phyloP scores from a whole-genome alignment of 768 basidiomycete species.

The Pisolithus marmoratus region DNA sequence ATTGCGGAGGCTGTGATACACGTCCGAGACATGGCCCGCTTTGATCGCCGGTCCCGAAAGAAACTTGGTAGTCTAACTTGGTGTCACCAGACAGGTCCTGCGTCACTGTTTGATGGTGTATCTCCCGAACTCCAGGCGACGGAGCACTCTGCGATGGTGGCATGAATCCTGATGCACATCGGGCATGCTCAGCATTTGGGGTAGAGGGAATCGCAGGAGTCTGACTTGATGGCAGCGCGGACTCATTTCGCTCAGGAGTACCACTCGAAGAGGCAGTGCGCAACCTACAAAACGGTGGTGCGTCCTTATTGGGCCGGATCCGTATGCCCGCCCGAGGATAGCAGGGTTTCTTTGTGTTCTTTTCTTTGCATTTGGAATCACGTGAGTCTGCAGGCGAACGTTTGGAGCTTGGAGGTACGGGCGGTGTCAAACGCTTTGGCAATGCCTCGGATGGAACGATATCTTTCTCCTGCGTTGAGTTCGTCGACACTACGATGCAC shows the following conservation, averaged over 20 bases:
- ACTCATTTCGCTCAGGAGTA: slow-evolving; percentile 10
- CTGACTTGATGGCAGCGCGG: slow-evolving; percentile 3
- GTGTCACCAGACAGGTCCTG: slow-evolving; percentile 11
- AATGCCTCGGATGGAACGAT: slow-evolving; percentile 10
- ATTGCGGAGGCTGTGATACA: slow-evolving; percentile 8
- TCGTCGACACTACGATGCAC: not conserved
- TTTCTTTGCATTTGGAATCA: slow-evolving; percentile 32
- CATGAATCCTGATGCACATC: slow-evolving; percentile 8
- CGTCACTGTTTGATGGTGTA: slow-evolving; percentile 4
- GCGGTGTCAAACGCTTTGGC: slow-evolving; percentile 10
- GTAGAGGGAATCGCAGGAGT: slow-evolving; percentile 9
- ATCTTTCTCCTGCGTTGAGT: not conserved
- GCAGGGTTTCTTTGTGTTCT: slow-evolving; percentile 34
- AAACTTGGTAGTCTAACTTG: slow-evolving; percentile 18
- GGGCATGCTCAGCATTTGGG: slow-evolving; percentile 7
- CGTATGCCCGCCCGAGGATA: slow-evolving; percentile 46
- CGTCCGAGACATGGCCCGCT: slow-evolving; percentile 10
- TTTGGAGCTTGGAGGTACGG: slow-evolving; percentile 1
- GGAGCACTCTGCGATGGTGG: slow-evolving; percentile 4
- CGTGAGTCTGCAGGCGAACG: slow-evolving; percentile 5
- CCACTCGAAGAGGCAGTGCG: slow-evolving; percentile 2
- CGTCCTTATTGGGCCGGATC: slow-evolving; percentile 35
- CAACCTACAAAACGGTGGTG: slow-evolving; percentile 14
- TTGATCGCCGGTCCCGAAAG: slow-evolving; percentile 18
- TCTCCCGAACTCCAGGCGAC: not conserved